A percentile compares a stretch with the other conserved stretches of the same genome.
Conservation (phyloP, 345 rosid species). For the Arabidopsis arenosa region DNA sequence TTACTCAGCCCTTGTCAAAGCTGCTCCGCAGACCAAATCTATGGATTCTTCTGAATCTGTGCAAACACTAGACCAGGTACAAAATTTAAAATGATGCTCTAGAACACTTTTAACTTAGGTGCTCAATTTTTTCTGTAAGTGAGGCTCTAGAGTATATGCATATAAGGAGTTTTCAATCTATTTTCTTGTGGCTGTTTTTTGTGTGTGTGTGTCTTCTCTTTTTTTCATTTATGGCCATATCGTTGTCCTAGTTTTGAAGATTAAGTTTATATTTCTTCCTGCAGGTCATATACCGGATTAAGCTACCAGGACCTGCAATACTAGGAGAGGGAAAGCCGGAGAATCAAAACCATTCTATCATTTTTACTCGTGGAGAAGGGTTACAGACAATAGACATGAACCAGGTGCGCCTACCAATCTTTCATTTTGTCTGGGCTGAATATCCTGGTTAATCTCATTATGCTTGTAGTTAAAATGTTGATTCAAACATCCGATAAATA, state of each 20-base stretch:
- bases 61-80: conserved; percentile 77
- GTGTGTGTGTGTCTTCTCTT: background rate
- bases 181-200: background rate
- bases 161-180: background rate
- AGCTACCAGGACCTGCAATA: conserved; percentile 66
- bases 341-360: conserved; percentile 66
- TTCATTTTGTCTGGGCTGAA: background rate
- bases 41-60: conserved; percentile 74
- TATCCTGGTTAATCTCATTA: background rate
- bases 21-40: conserved; percentile 61
- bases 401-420: conserved; percentile 46
- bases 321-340: conserved; percentile 72
- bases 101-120: background rate
- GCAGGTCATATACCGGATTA: conserved; percentile 60
- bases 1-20: conserved; percentile 75
- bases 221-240: background rate
- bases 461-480: background rate
- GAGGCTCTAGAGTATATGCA: background rate
- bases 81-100: conserved; percentile 20
- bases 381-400: conserved; percentile 74
- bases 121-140: background rate
- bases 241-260: conserved; percentile 16
- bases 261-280: conserved; percentile 19
- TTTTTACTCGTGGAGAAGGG: conserved; percentile 69
- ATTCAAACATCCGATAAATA: conserved; percentile 17